Evolutionary conservation across 2,329 filamentous ascomycete genomes (phyloP), one percentile per base, ranked within the genome.

Genomic region (Coleophoma eucalyptorum): DNA sequence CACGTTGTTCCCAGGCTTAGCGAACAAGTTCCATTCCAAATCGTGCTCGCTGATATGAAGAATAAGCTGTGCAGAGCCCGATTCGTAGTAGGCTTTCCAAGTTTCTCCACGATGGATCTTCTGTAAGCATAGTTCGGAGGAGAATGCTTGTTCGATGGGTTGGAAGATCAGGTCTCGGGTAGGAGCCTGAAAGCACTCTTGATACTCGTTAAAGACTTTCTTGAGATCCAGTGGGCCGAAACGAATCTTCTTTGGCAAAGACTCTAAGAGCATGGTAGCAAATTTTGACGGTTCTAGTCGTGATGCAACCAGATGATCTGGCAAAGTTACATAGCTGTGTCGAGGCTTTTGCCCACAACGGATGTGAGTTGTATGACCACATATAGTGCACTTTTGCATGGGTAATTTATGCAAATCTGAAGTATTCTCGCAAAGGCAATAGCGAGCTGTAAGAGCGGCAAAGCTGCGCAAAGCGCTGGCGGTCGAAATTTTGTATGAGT

Each of bases 391-490:
- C 35, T 64, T 56, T 34, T 75, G 68, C 6, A 84, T 70, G 1
- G 58, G 51, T 10, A 65, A 65, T 5, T 62, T 57, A 4, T 69
- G 67, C 2, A 74, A 63, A 0, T 63, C 58, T 3, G 64, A 65
- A 34, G 71, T 68, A 2, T 76, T 74, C 65, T 87, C 84, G 51
- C 84, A 87, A 40, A 66, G 64, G 55, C 84, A 87, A n/a, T 76
- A 66, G 11, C 72, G 71, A 26, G 26, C 26, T 26, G 26, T 26
- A 8, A 26, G 26, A 7, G 26, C 26, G 26, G 26, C 26, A 26
- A 3, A 26, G 5, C 10, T 5, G 26, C 26, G 5, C 26, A 26
- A 5, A 26, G 26, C 26, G 26, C 26, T 26, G 3, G 3, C 10
- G 5, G 6, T 26, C 26, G 26, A 26, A 26, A 8, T 26, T 26